Base-by-base conservation (phyloP, 2,329 filamentous ascomycete species). In the Talaromyces sp. region DNA sequence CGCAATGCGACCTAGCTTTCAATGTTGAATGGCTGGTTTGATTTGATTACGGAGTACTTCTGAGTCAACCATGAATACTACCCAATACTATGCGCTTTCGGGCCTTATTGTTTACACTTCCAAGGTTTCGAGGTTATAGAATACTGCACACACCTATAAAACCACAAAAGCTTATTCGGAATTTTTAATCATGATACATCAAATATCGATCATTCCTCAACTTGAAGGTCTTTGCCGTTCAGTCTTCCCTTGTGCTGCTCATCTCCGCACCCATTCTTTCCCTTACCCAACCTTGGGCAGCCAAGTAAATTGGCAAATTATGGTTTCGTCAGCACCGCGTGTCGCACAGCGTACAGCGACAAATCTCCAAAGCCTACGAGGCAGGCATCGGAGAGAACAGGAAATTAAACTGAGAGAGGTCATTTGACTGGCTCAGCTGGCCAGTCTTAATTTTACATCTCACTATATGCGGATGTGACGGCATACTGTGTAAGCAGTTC, bases 341-440 rank as follows among this genome's bases (percentile, higher is more conserved):
- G 57, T 58, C 49, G 45, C 51, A 56, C 53, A 53, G 30, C 17
- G 14, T 8, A 39, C 20, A 11, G 10, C 8, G 20, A 16, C 5
- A 16, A 4, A 7, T 9, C 17, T 35, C 4, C 13, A 35, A 14
- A 4, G 27, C 16, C n/a, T n/a, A n/a, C 11, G 17, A 35, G 20
- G 17, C 35, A 16, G 14, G 16, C 9, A 32, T 19, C 35, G 29
- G 37, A 16, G 16, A 13, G 29, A 43, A 4, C 24, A 27, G 37
- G 27, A 37, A 29, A 33, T 48, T 20, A 54, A 51, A 32, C 42
- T 45, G 39, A 33, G 40, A 20, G 32, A 22, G 47, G 51, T 62
- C 60, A 62, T 24, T 57, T 62, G 60, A 60, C 50, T 30, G 24
- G 39, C 39, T 60, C 48, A 59, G 37, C 41, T 55, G 53, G 44